Percentiles rank a stretch among this genome's conserved stretches.
phyloP scores from a whole-genome alignment of 2,329 filamentous ascomycete species.

The Pseudovirgaria hyperparasitica region DNA sequence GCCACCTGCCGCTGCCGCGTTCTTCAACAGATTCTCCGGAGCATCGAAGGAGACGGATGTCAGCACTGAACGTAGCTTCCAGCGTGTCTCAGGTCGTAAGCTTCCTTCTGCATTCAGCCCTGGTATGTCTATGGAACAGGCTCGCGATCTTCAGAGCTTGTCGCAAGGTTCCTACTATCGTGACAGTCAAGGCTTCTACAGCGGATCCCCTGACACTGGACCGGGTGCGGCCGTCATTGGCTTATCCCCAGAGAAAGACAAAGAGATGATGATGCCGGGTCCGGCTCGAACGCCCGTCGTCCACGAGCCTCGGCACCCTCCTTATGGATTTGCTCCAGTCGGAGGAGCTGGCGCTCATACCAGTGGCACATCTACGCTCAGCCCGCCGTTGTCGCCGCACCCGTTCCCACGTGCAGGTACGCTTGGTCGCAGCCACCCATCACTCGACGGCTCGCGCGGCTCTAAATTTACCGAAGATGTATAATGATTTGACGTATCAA shows the following conservation, averaged over 20 bases:
- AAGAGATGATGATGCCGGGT: constrained; percentile 32
- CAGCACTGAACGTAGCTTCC: constrained; percentile 31
- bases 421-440: constrained; percentile 30
- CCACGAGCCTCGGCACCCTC: constrained; percentile 28
- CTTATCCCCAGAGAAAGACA: constrained; percentile 4
- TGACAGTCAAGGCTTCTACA: constrained; percentile 31
- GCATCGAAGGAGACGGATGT: constrained; percentile 23
- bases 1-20: constrained; percentile 21
- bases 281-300: constrained; percentile 51
- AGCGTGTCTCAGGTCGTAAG: constrained; percentile 35
- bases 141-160: constrained; percentile 14
- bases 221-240: constrained; percentile 3
- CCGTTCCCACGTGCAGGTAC: constrained; percentile 15
- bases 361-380: constrained; percentile 11
- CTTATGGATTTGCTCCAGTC: constrained; percentile 13
- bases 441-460: constrained; percentile 32
- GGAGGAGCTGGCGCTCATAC: constrained; percentile 8
- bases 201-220: constrained; percentile 16
- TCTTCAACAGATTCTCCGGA: constrained; percentile 25
- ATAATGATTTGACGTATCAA: constrained; percentile 11
- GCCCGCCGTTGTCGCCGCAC: constrained; percentile 26
- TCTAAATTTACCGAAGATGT: constrained; percentile 37
- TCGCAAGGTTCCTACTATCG: constrained; percentile 31
- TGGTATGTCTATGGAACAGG: constrained; percentile 28
- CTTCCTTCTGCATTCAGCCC: constrained; percentile 35